A percentile compares a stretch with the other conserved stretches of the same genome.
Evolutionary conservation across 2,329 filamentous ascomycete species (phyloP).

Genomic region (Fusarium newnesense): DNA sequence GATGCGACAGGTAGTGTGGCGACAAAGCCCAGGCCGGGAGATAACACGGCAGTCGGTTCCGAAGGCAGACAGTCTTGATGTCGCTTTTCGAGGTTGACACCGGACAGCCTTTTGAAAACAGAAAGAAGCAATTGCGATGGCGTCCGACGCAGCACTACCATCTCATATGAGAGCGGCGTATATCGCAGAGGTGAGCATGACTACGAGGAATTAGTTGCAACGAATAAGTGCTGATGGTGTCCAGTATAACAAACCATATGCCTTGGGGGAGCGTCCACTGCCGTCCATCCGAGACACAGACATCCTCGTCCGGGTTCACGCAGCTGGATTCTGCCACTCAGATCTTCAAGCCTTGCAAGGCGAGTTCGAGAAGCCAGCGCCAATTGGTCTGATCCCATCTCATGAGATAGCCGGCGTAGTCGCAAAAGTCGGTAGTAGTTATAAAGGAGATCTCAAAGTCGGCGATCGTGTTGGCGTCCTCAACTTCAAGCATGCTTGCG

Average conservation of each 20-base stretch:
- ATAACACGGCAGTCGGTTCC: not conserved
- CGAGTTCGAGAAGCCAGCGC: conserved; percentile 13
- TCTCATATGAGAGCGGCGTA: conserved; percentile 8
- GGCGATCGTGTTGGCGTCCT: conserved; percentile 5
- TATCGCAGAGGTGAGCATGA: not conserved
- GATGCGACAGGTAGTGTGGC: not conserved
- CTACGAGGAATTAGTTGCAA: not conserved
- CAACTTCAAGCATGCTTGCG: conserved; percentile 15
- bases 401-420: not conserved
- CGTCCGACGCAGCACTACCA: not conserved
- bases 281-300: conserved; percentile 4
- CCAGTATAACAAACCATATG: conserved; percentile 15
- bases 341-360: conserved; percentile 12
- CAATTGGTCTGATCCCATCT: conserved; percentile 13
- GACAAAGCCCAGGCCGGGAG: not conserved
- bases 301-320: not conserved
- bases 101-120: not conserved
- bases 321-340: conserved; percentile 17
- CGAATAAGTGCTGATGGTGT: not conserved
- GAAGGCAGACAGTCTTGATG: rapidly evolving
- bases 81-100: not conserved
- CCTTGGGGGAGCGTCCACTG: not conserved
- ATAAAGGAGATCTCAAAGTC: not conserved
- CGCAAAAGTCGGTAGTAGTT: not conserved
- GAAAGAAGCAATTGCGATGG: not conserved